phyloP scores from a whole-genome alignment of 208 protist genomes.

The Crithidia sp. region DNA sequence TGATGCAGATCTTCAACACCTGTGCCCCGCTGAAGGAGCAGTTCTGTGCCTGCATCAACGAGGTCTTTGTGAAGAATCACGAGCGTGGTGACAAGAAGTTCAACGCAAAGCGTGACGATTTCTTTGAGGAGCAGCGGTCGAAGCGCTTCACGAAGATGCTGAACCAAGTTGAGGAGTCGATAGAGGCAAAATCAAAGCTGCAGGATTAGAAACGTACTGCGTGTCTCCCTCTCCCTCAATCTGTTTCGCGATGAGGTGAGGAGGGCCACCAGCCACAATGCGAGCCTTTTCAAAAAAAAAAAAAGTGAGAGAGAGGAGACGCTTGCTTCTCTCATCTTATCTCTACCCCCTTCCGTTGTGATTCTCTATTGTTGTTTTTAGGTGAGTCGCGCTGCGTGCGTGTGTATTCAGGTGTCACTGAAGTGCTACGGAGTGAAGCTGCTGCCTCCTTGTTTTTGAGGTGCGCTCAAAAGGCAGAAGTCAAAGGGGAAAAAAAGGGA shows the following conservation, averaged over 20 bases:
- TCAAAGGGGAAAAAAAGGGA: not conserved
- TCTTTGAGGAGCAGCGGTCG: constrained; percentile 64
- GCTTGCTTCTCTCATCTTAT: too few species aligned
- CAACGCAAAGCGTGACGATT: constrained; percentile 64
- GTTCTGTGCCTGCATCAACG: constrained; percentile 88
- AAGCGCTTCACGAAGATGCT: constrained; percentile 71
- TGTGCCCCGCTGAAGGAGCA: constrained; percentile 87
- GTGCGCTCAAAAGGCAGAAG: too few species aligned
- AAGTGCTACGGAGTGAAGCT: too few species aligned
- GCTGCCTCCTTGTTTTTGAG: too few species aligned
- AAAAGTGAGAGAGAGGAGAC: too few species aligned
- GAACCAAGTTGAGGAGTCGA: constrained; percentile 59
- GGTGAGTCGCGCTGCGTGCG: too few species aligned
- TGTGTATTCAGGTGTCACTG: too few species aligned
- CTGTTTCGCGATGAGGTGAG: too few species aligned
- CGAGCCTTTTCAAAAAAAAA: too few species aligned
- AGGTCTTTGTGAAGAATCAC: constrained; percentile 85
- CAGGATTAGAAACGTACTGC: constrained; percentile 47
- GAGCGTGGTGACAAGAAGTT: constrained; percentile 82
- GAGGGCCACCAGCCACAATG: too few species aligned
- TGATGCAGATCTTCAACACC: constrained; percentile 78
- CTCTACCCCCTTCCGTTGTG: too few species aligned
- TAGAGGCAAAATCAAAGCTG: constrained; percentile 66
- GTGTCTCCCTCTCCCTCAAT: not conserved
- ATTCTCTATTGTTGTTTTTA: too few species aligned